Conservation (phyloP, 192 early-diverging fungal species). For the Allomyces macrogynus region DNA sequence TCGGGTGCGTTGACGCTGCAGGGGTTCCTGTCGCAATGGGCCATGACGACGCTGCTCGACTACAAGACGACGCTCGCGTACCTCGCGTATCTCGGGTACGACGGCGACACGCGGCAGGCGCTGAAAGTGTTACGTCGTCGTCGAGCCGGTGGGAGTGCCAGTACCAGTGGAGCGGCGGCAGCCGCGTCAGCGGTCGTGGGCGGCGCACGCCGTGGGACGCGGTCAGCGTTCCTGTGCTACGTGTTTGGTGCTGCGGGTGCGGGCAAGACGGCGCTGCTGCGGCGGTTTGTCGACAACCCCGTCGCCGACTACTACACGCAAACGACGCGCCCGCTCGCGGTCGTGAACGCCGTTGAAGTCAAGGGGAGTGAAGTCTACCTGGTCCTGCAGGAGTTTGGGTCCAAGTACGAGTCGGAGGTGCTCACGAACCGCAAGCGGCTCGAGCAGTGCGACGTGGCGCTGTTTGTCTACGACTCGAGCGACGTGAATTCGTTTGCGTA, state of each 20-base stretch:
- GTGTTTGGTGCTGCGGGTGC: slow-evolving; percentile 82
- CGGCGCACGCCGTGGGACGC: background rate
- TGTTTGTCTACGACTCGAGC: slow-evolving; percentile 87
- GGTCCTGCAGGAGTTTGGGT: slow-evolving; percentile 88
- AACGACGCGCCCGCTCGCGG: slow-evolving; percentile 51
- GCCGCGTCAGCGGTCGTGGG: background rate
- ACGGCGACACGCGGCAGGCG: slow-evolving; percentile 70
- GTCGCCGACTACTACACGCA: slow-evolving; percentile 54
- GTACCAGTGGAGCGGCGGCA: background rate
- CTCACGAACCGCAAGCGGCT: slow-evolving; percentile 70
- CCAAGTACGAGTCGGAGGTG: slow-evolving; percentile 66
- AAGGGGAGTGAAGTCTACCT: slow-evolving; percentile 86
- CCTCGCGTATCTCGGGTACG: slow-evolving; percentile 89
- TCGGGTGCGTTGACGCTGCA: slow-evolving; percentile 79
- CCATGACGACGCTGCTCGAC: slow-evolving; percentile 90
- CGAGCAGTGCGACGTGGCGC: slow-evolving; percentile 74
- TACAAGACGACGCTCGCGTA: slow-evolving; percentile 76
- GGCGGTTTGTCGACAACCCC: slow-evolving; percentile 67
- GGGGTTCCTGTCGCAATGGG: slow-evolving; percentile 98
- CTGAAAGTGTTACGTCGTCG: slow-evolving; percentile 53
- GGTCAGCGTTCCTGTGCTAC: slow-evolving; percentile 76
- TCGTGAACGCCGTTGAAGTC: slow-evolving; percentile 89
- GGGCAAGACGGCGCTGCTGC: slow-evolving; percentile 80
- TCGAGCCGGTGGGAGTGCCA: slow-evolving; percentile 38
- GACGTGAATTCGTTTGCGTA: slow-evolving; percentile 89